These are phyloP conservation scores for Cladochytrium replicatum DNA, from an alignment of 192 early-diverging fungal species.

Conservation along the genomic window DNA sequence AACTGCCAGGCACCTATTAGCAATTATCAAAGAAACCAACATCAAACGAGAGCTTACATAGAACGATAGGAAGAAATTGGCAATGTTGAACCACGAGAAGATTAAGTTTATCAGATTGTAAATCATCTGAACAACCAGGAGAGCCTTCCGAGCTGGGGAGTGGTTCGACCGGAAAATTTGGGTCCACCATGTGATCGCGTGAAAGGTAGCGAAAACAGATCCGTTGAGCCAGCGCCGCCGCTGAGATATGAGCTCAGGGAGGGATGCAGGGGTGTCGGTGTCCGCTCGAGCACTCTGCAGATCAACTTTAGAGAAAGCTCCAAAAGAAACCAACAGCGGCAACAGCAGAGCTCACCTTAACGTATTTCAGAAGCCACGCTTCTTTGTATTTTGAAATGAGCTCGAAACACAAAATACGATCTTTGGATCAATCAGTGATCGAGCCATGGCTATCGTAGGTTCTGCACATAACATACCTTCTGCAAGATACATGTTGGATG, in stretches of 20 bases:
- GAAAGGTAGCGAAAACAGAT: constrained; percentile 67
- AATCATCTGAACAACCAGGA: constrained; percentile 48
- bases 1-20: too few species aligned
- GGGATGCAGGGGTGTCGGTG: constrained; percentile 62
- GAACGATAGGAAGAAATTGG: constrained; percentile 51
- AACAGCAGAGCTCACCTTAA: constrained; percentile 46
- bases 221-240: constrained; percentile 76
- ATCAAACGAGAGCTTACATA: too few species aligned
- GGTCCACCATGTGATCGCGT: constrained; percentile 51
- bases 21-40: background rate
- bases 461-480: background rate
- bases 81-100: constrained; percentile 30
- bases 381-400: constrained; percentile 54
- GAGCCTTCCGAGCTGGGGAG: constrained; percentile 33
- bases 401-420: constrained; percentile 79
- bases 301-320: constrained; percentile 35
- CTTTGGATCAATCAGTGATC: constrained; percentile 47
- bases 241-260: constrained; percentile 71
- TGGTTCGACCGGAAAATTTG: constrained; percentile 49
- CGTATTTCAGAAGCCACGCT: constrained; percentile 58
- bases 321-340: constrained; percentile 37
- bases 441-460: constrained; percentile 43
- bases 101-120: constrained; percentile 60
- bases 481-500: constrained; percentile 48
- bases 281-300: constrained; percentile 37